Percentiles rank a stretch among this genome's conserved stretches.
phyloP scores from a whole-genome alignment of 352 stramenopile genomes.

The Pseudoperonospora humuli region DNA sequence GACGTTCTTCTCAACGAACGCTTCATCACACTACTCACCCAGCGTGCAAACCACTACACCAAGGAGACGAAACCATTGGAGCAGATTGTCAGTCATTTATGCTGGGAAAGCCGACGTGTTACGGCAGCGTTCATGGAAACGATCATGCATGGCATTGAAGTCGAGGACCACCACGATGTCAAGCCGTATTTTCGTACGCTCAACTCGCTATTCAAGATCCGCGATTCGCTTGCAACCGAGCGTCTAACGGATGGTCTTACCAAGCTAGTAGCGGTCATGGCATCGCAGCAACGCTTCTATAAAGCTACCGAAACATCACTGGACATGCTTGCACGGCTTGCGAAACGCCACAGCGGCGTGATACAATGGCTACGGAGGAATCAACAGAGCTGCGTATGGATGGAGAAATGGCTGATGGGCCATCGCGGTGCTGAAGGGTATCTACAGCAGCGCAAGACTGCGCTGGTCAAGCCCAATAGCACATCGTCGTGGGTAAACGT shows the following conservation, averaged over 20 bases:
- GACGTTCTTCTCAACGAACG: conserved; percentile 66
- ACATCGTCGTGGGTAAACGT: conserved; percentile 76
- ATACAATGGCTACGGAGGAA: conserved; percentile 63
- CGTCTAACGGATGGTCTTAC: conserved; percentile 65
- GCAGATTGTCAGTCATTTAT: conserved; percentile 70
- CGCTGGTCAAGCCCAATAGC: conserved; percentile 80
- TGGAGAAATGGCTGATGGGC: conserved; percentile 72
- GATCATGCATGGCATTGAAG: conserved; percentile 70
- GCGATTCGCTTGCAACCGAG: conserved; percentile 53
- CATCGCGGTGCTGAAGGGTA: conserved; percentile 61
- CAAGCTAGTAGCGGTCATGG: conserved; percentile 67
- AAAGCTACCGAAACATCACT: conserved; percentile 82
- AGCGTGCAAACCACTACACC: conserved; percentile 64
- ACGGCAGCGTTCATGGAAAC: conserved; percentile 50
- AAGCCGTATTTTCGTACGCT: conserved; percentile 87
- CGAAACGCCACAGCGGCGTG: conserved; percentile 65
- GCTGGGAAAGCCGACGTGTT: conserved; percentile 63
- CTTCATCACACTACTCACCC: conserved; percentile 67
- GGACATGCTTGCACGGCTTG: conserved; percentile 78
- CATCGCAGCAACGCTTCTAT: conserved; percentile 80
- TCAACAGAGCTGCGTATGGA: conserved; percentile 58
- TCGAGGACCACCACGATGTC: conserved; percentile 77
- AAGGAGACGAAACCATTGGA: conserved; percentile 76
- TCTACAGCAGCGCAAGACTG: conserved; percentile 66
- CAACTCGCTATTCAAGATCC: conserved; percentile 70